Evolutionary conservation across 2,329 filamentous ascomycete genomes (phyloP).

Genomic region (Trichoderma lentiforme): DNA sequence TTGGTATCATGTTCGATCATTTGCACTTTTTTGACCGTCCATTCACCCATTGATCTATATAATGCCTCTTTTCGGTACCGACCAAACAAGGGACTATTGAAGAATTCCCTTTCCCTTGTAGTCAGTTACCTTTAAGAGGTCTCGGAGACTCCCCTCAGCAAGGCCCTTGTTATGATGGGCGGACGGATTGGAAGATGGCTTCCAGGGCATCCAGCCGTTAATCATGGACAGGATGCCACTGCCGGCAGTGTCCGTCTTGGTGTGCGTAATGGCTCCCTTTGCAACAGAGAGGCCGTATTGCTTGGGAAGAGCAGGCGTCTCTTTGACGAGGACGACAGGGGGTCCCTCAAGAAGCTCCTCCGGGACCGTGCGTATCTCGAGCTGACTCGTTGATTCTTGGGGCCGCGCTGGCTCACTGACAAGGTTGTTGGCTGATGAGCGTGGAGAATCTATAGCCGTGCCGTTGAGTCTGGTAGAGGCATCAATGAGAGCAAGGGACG

Average conservation of each 20-base stretch:
- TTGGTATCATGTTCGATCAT: not conserved
- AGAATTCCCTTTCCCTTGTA: constrained; percentile 34
- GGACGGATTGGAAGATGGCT: constrained; percentile 23
- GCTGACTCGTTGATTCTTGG: constrained; percentile 51
- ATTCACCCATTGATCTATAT: not conserved
- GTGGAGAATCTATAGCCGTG: constrained; percentile 29
- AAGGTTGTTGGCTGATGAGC: constrained; percentile 41
- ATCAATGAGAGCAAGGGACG: constrained; percentile 39
- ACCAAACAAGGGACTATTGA: not conserved
- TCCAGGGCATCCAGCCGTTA: constrained; percentile 48
- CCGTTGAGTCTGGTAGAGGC: constrained; percentile 32
- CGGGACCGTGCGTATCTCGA: constrained; percentile 43
- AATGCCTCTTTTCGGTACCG: not conserved
- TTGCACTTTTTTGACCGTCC: not conserved
- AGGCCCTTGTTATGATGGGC: constrained; percentile 38
- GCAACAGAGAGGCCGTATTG: constrained; percentile 27
- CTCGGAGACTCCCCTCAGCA: constrained; percentile 55
- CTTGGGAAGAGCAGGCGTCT: not conserved
- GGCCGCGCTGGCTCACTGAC: constrained; percentile 56
- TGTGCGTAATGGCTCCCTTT: constrained; percentile 29
- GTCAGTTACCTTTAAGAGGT: constrained; percentile 44
- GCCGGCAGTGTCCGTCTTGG: constrained; percentile 25
- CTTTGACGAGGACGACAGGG: not conserved
- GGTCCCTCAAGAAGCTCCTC: constrained; percentile 27
- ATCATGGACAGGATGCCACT: constrained; percentile 39